Evolutionary conservation across 441 rosid genomes (phyloP), one percentile per base, ranked within the genome.

Genomic region (Mallotus repandus): DNA sequence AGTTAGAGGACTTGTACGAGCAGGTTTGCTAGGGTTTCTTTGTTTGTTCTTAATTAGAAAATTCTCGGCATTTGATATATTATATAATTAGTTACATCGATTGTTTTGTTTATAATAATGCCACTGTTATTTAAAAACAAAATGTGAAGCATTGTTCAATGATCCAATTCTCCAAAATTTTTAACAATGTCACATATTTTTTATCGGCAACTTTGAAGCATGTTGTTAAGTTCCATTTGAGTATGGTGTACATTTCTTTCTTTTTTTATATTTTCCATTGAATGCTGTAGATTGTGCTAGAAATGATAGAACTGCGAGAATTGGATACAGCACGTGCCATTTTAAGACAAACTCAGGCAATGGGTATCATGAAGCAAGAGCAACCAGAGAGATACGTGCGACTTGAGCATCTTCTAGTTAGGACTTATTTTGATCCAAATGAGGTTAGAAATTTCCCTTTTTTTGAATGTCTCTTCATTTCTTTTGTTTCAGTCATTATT

Each of bases 361-460:
- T 97, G 99, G 96, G 98, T 75, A 92, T 92, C 74, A 91, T 97
- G 99, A 97, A 97, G 86, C 99, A 97, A 86, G 99, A 97, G 87
- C 97, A 94, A 80, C 95, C 99, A n/a, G 98, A 92, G 73, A 87
- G 99, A 86, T 94, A 94, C 86, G 83, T 97, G 93, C 83, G 89
- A 67, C 97, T 94, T 60, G 99, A 97, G 83, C 99, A 97, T 86
- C 96, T 94, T 67, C 86, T 97, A 60, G 99, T 97, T 76, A 88
- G 97, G 84, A 90, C 98, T 60, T 97, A 96, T 77, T 97, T 94
- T 82, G 98, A 97, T 84, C 98, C 99, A 0, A 91, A 88, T 79
- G 99, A 97, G 97, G 99, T 97, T 55, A 73, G 86, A 60, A 54
- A 54, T 63, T 74, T 52, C 10, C 48, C 74, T 71, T 9, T 41